phyloP scores from a whole-genome alignment of 352 stramenopile species.

The Peronospora belbahrii region DNA sequence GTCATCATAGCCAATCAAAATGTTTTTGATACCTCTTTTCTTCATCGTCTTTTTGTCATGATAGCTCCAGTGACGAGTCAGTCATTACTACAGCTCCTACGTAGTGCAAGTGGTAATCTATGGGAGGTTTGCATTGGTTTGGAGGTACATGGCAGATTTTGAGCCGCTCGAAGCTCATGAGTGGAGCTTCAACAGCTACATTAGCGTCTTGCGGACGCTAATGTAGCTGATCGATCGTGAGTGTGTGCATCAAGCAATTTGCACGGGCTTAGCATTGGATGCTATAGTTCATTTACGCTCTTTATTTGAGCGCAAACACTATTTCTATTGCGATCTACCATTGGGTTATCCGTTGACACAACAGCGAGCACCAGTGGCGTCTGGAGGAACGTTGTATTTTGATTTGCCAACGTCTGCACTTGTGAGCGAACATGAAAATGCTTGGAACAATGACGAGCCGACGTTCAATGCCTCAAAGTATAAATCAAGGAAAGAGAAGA shows the following conservation, averaged over 20 bases:
- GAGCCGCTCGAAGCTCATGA: slow-evolving; percentile 81
- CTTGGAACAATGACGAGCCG: slow-evolving; percentile 9
- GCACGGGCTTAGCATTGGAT: slow-evolving; percentile 71
- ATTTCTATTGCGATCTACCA: slow-evolving; percentile 96
- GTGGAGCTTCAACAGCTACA: slow-evolving; percentile 44
- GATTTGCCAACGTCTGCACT: slow-evolving; percentile 37
- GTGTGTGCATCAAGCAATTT: slow-evolving; percentile 76
- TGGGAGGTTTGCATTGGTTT: slow-evolving; percentile 82
- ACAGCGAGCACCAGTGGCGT: slow-evolving; percentile 87
- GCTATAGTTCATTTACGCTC: slow-evolving; percentile 75
- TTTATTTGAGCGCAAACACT: slow-evolving; percentile 97
- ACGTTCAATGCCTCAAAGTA: slow-evolving; percentile 69
- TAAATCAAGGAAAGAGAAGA: slow-evolving; percentile 74
- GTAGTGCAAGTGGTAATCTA: slow-evolving; percentile 41
- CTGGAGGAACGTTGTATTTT: slow-evolving; percentile 59
- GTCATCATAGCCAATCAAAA: too few species aligned
- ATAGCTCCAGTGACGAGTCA: too few species aligned
- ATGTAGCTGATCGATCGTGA: slow-evolving; percentile 69
- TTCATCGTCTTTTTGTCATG: too few species aligned
- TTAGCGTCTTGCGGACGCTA: slow-evolving; percentile 57
- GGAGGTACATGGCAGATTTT: slow-evolving; percentile 80
- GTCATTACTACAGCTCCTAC: slow-evolving; percentile 54
- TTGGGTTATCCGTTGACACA: slow-evolving; percentile 97
- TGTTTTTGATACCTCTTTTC: too few species aligned
- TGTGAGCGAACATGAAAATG: slow-evolving; percentile 28